A percentile compares a stretch with the other conserved stretches of the same genome.
Conservation (phyloP, 2,329 filamentous ascomycete species). For the Beauveria scarabaeidicola region DNA sequence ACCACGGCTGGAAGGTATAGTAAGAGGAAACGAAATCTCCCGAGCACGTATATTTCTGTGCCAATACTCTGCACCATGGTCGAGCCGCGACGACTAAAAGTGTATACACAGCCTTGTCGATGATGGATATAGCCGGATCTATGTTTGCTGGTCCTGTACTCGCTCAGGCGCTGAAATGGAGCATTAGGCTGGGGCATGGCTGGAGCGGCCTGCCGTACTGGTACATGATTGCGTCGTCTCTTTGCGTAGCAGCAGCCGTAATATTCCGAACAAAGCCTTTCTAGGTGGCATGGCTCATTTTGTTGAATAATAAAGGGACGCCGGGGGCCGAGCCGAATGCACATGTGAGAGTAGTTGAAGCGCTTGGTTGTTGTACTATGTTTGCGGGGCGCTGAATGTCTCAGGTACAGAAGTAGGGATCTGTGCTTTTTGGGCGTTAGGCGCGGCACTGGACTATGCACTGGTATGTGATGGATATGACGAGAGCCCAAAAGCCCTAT, state of each 20-base stretch:
- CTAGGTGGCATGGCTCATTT: neutral
- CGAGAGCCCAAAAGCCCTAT: neutral
- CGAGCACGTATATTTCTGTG: no score
- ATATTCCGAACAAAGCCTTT: neutral
- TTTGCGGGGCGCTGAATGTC: neutral
- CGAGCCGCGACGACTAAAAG: neutral
- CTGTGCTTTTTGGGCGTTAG: neutral
- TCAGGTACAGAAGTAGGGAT: neutral
- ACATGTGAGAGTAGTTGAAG: neutral
- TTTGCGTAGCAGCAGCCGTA: neutral
- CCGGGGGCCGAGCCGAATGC: neutral
- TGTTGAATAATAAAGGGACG: no score
- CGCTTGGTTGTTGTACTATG: neutral
- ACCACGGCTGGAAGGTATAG: no score
- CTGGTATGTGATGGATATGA: neutral
- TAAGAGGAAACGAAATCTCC: no score
- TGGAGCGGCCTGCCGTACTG: conserved; percentile 2
- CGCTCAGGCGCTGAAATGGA: neutral
- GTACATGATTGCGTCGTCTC: neutral
- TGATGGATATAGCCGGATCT: neutral
- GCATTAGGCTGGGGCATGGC: neutral
- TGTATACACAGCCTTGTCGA: neutral
- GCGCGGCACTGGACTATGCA: neutral
- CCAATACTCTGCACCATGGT: neutral
- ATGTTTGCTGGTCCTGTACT: neutral